phyloP scores from a whole-genome alignment of 2,329 filamentous ascomycete genomes.

The Orbilia blumenaviensis region DNA sequence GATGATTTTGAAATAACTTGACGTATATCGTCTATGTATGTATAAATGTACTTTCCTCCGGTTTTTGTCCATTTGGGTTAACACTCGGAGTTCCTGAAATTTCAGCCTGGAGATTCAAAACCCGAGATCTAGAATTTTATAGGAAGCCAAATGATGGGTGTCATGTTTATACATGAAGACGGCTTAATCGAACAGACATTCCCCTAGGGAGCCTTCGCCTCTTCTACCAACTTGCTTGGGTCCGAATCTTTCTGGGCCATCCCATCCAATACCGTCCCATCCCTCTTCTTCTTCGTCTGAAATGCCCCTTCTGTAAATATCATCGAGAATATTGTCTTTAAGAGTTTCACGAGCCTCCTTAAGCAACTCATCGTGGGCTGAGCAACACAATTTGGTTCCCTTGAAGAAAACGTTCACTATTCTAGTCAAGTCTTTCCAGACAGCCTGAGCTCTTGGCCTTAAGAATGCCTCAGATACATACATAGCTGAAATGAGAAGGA shows the following conservation, averaged over 20 bases:
- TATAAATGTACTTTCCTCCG: background rate
- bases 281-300: conserved; percentile 44
- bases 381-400: conserved; percentile 43
- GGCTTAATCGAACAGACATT: conserved; percentile 44
- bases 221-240: conserved; percentile 38
- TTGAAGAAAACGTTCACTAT: conserved; percentile 45
- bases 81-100: no score
- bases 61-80: background rate
- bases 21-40: background rate
- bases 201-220: conserved; percentile 37
- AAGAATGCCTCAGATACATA: conserved; percentile 29
- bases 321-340: conserved; percentile 38
- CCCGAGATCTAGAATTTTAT: background rate
- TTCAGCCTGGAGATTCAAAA: background rate
- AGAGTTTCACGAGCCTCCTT: conserved; percentile 29
- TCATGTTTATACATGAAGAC: background rate
- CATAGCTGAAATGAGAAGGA: conserved; percentile 44
- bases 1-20: background rate
- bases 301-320: conserved; percentile 45
- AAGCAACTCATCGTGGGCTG: conserved; percentile 24
- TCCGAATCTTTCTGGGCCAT: conserved; percentile 42
- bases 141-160: background rate
- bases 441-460: conserved; percentile 26
- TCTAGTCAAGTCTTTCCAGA: conserved; percentile 45
- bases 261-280: conserved; percentile 45